These are phyloP conservation scores for Cenococcum geophilum DNA, from an alignment of 495 filamentous ascomycete species.

Conservation along the genomic window DNA sequence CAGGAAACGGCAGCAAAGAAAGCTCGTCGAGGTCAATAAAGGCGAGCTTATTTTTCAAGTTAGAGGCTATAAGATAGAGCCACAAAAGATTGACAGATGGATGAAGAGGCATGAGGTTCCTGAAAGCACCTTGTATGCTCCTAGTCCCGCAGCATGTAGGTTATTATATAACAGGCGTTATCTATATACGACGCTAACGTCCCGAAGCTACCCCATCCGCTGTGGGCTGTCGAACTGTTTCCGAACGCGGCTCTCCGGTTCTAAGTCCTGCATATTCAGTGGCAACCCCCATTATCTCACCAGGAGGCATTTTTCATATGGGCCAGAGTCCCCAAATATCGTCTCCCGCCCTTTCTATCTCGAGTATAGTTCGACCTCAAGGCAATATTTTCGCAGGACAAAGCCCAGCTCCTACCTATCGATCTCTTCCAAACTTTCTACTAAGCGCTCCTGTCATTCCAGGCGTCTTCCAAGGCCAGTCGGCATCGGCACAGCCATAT, in stretches of 20 bases:
- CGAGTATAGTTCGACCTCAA: slow-evolving; percentile 22
- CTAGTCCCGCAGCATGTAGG: slow-evolving; percentile 24
- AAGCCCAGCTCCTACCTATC: slow-evolving; percentile 22
- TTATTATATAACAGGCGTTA: background rate
- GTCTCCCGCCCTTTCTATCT: slow-evolving; percentile 25
- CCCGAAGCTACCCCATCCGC: slow-evolving; percentile 23
- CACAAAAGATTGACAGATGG: slow-evolving; percentile 28
- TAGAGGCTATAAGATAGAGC: slow-evolving; percentile 12
- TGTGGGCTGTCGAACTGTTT: slow-evolving; percentile 22
- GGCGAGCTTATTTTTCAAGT: slow-evolving; percentile 15
- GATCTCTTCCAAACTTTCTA: slow-evolving; percentile 15
- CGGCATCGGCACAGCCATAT: slow-evolving; percentile 2
- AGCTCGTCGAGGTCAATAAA: slow-evolving; percentile 19
- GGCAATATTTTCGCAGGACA: slow-evolving; percentile 23
- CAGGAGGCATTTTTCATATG: slow-evolving; percentile 4
- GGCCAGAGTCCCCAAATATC: slow-evolving; percentile 19
- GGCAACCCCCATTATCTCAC: slow-evolving; percentile 13
- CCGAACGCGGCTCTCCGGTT: slow-evolving; percentile 22
- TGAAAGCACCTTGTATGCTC: slow-evolving; percentile 11
- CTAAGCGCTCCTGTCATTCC: background rate
- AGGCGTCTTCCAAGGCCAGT: slow-evolving; percentile 10
- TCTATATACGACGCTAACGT: slow-evolving; percentile 9
- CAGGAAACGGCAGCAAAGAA: slow-evolving; percentile 30
- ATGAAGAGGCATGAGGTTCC: slow-evolving; percentile 22
- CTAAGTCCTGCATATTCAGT: slow-evolving; percentile 17